Conservation (phyloP, 768 basidiomycete genomes). For the Sarcodon aspratus region DNA sequence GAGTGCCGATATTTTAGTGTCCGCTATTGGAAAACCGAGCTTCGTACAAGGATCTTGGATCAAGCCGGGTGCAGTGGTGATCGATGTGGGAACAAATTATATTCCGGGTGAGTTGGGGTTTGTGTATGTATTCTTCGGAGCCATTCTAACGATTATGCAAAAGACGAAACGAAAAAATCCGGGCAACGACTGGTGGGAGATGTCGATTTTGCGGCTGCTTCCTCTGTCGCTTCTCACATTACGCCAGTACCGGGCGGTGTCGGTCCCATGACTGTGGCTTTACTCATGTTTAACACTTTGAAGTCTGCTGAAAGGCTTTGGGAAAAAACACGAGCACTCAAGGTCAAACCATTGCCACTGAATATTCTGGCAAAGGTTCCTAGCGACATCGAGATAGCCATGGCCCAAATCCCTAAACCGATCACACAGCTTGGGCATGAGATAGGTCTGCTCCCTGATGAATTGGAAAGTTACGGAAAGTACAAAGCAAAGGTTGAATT, state of each 20-base stretch:
- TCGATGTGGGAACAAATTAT: slow-evolving; percentile 98
- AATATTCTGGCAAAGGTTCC: slow-evolving; percentile 81
- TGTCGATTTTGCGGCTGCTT: slow-evolving; percentile 77
- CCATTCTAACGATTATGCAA: not conserved
- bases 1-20: slow-evolving; percentile 85
- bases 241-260: slow-evolving; percentile 99
- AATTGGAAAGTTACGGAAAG: slow-evolving; percentile 89
- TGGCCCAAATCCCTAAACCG: slow-evolving; percentile 89
- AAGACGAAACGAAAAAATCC: slow-evolving; percentile 85
- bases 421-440: slow-evolving; percentile 76
- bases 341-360: slow-evolving; percentile 70
- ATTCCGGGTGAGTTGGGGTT: slow-evolving; percentile 52
- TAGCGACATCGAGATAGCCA: slow-evolving; percentile 92
- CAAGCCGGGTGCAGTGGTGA: slow-evolving; percentile 89
- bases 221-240: slow-evolving; percentile 72
- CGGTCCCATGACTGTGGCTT: slow-evolving; percentile 99
- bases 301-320: slow-evolving; percentile 75
- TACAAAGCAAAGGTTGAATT: slow-evolving; percentile 98
- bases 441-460: slow-evolving; percentile 76
- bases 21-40: slow-evolving; percentile 90
- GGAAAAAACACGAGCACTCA: slow-evolving; percentile 52
- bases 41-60: slow-evolving; percentile 91
- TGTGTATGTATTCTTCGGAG: not conserved
- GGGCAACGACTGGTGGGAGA: slow-evolving; percentile 95
- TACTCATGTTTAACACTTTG: slow-evolving; percentile 94